A percentile compares a stretch with the other conserved stretches of the same genome.
Evolutionary conservation across 2,329 filamentous ascomycete species (phyloP).

Genomic region (Aureobasidium sp.): DNA sequence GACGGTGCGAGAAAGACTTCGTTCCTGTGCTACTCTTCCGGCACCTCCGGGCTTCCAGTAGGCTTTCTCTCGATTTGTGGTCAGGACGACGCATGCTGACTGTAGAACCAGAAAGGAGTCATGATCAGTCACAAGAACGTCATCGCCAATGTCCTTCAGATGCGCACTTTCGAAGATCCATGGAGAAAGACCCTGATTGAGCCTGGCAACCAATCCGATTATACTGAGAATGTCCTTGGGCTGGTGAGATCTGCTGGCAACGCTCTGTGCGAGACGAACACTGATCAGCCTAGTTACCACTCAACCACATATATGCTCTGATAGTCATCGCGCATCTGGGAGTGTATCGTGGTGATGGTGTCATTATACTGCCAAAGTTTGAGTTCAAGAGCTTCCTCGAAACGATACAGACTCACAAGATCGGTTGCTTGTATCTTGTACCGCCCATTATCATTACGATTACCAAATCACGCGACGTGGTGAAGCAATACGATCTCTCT

Average conservation of each 20-base stretch:
- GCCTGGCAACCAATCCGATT: constrained; percentile 33
- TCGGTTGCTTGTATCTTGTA: constrained; percentile 58
- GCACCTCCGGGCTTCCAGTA: constrained; percentile 69
- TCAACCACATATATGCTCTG: constrained; percentile 75
- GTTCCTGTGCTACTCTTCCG: constrained; percentile 72
- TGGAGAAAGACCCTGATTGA: constrained; percentile 31
- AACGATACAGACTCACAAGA: constrained; percentile 59
- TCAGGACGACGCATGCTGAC: constrained; percentile 1
- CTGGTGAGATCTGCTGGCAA: constrained; percentile 29
- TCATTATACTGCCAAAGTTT: constrained; percentile 66
- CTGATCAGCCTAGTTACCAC: constrained; percentile 42
- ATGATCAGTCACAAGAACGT: constrained; percentile 75
- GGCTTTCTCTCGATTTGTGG: constrained; percentile 19
- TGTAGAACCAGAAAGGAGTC: constrained; percentile 57
- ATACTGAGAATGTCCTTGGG: constrained; percentile 51
- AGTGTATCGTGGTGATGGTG: constrained; percentile 62
- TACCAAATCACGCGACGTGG: constrained; percentile 53
- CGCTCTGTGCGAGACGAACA: neutral
- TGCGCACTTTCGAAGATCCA: constrained; percentile 41
- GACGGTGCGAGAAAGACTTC: constrained; percentile 60
- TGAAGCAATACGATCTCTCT: constrained; percentile 61
- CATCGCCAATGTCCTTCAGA: constrained; percentile 65
- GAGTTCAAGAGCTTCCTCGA: constrained; percentile 57
- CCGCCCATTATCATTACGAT: constrained; percentile 76
- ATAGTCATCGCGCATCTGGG: constrained; percentile 59